Base-by-base conservation (phyloP, 2,329 filamentous ascomycete species). In the Teratosphaeria epicoccoides region DNA sequence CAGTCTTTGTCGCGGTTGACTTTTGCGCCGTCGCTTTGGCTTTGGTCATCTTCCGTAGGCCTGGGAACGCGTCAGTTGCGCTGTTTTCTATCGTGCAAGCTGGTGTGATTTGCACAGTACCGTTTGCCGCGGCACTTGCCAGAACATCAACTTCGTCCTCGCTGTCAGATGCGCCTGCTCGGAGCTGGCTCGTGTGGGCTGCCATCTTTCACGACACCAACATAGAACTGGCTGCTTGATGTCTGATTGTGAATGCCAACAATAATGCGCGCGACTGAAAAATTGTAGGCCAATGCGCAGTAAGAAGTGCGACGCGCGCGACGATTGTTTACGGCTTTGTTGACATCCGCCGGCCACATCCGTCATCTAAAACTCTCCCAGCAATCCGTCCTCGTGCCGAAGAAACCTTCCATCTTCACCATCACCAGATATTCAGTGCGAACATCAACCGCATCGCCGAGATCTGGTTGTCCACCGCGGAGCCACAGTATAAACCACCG, bases 21-120 rank as follows among this genome's bases (percentile, higher is more conserved):
- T 66, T 71, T 24, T 61, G 59, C 52, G 69, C 71, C 0, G 62
- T 63, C 17, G 64, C 57, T 53, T 65, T 65, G 10, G 63, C 49
- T 24, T 61, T 59, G 6, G 55, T 53, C 14, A 22, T 24, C 24
- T 49, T 55, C 33, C 53, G 51, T n/a, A 48, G 44, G 23, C 40
- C 50, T 52, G 26, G 14, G 17, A 12, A 11, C n/a, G 48, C 37
- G 28, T 55, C 40, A 53, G 45, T 6, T 4, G 3, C 24, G 28
- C 11, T 33, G 24, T 20, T 2, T 51, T 33, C 20, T 14, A 14
- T 9, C 26, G 24, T 17, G 24, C 23, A 24, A 4, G 25, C 20
- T 6, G 20, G 9, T 23, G 20, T 25, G 10, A n/a, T 25, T 33
- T 7, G 33, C 33, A 17, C 33, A 40, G 14, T 50, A 51, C 51